Base-by-base conservation (phyloP, 805 yeast genomes). In the Yarrowia hollandica region DNA sequence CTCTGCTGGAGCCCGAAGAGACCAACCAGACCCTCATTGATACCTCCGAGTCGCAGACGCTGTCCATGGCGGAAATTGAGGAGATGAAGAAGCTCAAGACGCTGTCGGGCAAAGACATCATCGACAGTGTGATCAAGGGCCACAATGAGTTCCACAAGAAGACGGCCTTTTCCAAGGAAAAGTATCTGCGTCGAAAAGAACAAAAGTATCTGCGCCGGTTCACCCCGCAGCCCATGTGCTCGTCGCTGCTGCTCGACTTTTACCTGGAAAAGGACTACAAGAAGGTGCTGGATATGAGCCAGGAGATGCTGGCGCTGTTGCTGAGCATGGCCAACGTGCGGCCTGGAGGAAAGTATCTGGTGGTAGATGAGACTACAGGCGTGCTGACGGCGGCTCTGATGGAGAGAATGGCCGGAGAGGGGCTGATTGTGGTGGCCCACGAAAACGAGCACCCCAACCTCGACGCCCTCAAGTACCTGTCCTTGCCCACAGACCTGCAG, bases 341-440 rank as follows among this genome's bases (percentile, higher is more conserved):
- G 67, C 90, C 96, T 0, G 96, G 96, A 10, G 98, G 99, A 0
- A 83, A 80, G 61, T 94, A 94, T 67, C 74, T 94, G 19, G 85
- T 92, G 3, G 78, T 90, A 59, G 99, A 94, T 68, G 99, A 94
- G 68, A 86, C 96, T n/a, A 91, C 96, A 28, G 97, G 98, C 6
- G 78, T 92, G n/a, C 69, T 94, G 0, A 81, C 88, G 5, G 88
- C 88, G 62, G 89, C 96, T 4, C 77, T 94, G 79, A 69, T 94
- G 72, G 99, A 94, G 70, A 78, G 97, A 68, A 88, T 95, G 92
- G 83, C 83, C 62, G 82, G 82, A 4, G 71, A 68, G 1, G 96
- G 96, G 12, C 74, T 82, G 56, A 82, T 94, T 41, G 77, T 89
- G 2, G 78, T 89, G 18, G 76, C 85, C 1, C 97, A 94, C 72